Evolutionary conservation across 2,329 filamentous ascomycete species (phyloP).

Genomic region (Trichoderma sp.): DNA sequence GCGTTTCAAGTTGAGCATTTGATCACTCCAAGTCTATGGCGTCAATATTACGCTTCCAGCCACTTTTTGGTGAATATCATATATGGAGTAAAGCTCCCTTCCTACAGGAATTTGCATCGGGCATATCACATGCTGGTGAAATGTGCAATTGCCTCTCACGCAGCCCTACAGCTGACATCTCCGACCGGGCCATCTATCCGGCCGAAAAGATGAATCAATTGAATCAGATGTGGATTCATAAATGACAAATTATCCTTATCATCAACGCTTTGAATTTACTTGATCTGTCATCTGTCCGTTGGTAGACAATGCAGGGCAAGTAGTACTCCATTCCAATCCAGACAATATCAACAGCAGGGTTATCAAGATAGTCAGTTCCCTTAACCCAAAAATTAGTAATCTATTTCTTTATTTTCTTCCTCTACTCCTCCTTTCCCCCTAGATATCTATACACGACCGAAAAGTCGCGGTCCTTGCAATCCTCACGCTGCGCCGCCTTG

Average conservation of each 20-base stretch:
- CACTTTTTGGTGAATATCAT: neutral
- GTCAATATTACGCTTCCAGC: neutral
- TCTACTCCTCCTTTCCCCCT: slow-evolving; percentile 44
- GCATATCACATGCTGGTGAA: neutral
- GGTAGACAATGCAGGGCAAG: too few species aligned
- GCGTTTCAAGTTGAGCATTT: neutral
- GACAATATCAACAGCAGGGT: neutral
- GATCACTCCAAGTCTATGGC: neutral
- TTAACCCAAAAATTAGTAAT: neutral
- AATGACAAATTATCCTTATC: neutral
- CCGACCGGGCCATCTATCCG: neutral
- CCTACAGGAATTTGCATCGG: neutral
- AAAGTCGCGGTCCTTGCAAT: slow-evolving; percentile 72
- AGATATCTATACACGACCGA: slow-evolving; percentile 78
- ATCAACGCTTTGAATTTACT: neutral
- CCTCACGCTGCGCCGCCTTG: slow-evolving; percentile 60
- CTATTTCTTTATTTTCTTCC: neutral
- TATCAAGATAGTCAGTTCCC: neutral
- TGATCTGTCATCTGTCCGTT: neutral
- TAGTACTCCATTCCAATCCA: neutral
- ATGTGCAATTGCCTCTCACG: neutral
- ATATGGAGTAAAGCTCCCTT: neutral
- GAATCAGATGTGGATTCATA: neutral
- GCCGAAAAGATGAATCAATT: neutral
- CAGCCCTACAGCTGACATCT: neutral